Evolutionary conservation across 83 land plant species (phyloP).

Genomic region (Picea abies): DNA sequence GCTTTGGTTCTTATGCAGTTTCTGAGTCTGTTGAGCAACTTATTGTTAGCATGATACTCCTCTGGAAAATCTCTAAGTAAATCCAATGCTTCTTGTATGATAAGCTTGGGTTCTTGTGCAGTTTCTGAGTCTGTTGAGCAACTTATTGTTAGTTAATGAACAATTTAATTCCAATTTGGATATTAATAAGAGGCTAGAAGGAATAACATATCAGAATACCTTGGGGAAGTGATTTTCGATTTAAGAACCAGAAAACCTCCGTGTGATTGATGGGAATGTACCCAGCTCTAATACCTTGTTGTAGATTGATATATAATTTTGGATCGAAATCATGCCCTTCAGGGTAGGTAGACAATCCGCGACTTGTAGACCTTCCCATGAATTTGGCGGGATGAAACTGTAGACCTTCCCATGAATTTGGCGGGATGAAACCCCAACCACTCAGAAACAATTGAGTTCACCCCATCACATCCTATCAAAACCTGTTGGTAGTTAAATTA

Average conservation of each 20-base stretch:
- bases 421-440: slow-evolving; percentile 55
- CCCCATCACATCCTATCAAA: slow-evolving; percentile 72
- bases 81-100: slow-evolving; percentile 11
- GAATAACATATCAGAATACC: slow-evolving; percentile 19
- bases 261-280: slow-evolving; percentile 43
- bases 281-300: slow-evolving; percentile 49
- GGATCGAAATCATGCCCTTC: slow-evolving; percentile 43
- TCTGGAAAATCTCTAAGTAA: slow-evolving; percentile 14
- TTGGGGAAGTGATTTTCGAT: slow-evolving; percentile 20
- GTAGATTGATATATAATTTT: slow-evolving; percentile 29
- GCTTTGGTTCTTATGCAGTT: neutral
- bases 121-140: neutral
- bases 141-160: neutral
- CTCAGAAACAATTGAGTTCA: slow-evolving; percentile 60
- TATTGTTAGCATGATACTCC: slow-evolving; percentile 9
- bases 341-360: slow-evolving; percentile 39
- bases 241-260: slow-evolving; percentile 55
- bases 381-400: no score
- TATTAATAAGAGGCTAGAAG: neutral
- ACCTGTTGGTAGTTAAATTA: slow-evolving; percentile 32
- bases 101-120: slow-evolving; percentile 9
- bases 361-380: slow-evolving; percentile 46
- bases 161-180: neutral
- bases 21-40: neutral
- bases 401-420: no score